Evolutionary conservation across 495 filamentous ascomycete species (phyloP).

Genomic region (Achaetomiella virescens): DNA sequence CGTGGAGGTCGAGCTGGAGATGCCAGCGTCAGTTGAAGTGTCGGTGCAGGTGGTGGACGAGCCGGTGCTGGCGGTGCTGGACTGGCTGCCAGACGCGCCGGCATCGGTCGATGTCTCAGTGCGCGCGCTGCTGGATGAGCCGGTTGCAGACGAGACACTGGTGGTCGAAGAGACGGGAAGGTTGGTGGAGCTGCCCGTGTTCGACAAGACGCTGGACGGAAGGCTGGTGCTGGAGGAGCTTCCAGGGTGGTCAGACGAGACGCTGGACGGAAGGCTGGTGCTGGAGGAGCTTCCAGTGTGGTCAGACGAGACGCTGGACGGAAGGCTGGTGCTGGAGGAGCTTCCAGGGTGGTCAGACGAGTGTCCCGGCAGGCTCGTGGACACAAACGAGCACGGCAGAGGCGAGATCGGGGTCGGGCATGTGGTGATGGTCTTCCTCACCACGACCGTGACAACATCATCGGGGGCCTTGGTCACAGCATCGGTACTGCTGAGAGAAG

Average conservation of each 20-base stretch:
- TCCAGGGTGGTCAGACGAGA: too few species aligned
- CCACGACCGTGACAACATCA: conserved; percentile 17
- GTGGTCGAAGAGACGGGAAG: too few species aligned
- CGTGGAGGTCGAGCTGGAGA: too few species aligned
- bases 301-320: neutral
- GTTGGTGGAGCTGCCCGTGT: too few species aligned
- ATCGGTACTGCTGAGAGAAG: neutral
- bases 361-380: neutral
- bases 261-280: too few species aligned
- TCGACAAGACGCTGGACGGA: too few species aligned
- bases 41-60: conserved; percentile 4
- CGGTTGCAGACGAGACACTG: neutral
- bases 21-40: too few species aligned
- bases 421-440: conserved; percentile 21
- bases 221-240: too few species aligned
- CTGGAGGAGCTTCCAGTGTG: neutral
- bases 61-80: conserved; percentile 1
- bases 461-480: conserved; percentile 1
- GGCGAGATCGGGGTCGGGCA: conserved; percentile 17
- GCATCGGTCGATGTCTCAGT: too few species aligned
- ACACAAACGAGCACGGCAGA: conserved; percentile 12
- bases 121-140: neutral
- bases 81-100: too few species aligned
- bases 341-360: neutral
- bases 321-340: neutral